Evolutionary conservation across 305 asterid genomes (phyloP), one percentile per base, ranked within the genome.

Genomic region (Ilex paraguariensis): DNA sequence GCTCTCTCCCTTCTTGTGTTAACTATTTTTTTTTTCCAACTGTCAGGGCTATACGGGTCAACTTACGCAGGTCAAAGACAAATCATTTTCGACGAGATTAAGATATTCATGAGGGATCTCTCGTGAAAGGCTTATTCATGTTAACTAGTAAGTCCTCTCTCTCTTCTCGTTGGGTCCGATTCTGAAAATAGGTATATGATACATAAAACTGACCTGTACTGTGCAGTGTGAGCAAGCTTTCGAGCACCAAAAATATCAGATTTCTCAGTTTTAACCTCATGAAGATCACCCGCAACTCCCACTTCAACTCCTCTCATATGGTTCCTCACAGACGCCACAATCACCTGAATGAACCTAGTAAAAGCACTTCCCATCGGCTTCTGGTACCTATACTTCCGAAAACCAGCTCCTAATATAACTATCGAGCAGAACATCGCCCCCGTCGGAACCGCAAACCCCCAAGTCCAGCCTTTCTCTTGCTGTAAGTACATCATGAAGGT

Each of bases 301-400:
- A 74, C 72, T 49, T 67, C 63, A 30, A 77, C 78, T 15, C 95
- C 95, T 48, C 70, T 66, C 15, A 66, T 39, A 71, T 81, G 86
- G 71, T 87, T 89, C 72, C 75, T 79, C 42, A 70, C 14, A 15
- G 89, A 70, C 64, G 64, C 88, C 36, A 82, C 83, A 54, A 78
- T 17, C 17, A 87, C 97, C 52, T 89, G 95, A 45, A 75, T 14
- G 65, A 89, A 86, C 61, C 95, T 78, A 0, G 97, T 87, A 62
- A 86, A 89, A 33, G 86, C 91, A 68, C 97, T 89, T 12, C 97
- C 97, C 71, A 66, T 78, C 9, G 95, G 95, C 77, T 84, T 87
- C 63, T 81, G 95, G 59, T 79, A 84, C 33, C 95, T 81, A 62
- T 82, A 89, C 61, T 81, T 80, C 3, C 48, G 31, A 13, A 76